Conservation (phyloP, 1,139 yeast genomes). For the Schwanniomyces etchellsii region DNA sequence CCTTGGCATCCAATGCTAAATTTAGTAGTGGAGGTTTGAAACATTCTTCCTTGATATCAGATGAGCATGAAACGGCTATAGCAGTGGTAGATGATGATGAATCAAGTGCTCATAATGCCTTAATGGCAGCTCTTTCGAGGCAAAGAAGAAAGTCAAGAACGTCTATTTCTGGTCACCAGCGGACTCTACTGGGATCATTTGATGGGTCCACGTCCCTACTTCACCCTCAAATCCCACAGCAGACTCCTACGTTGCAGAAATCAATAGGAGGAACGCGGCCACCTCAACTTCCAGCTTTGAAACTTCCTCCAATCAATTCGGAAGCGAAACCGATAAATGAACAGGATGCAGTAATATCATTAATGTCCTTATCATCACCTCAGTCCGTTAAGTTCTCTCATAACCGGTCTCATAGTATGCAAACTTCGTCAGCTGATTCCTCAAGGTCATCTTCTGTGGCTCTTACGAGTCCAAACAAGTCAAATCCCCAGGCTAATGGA, state of each 20-base stretch:
- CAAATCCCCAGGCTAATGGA: slow-evolving; percentile 8
- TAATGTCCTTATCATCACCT: slow-evolving; percentile 43
- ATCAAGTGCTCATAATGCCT: slow-evolving; percentile 39
- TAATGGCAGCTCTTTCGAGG: slow-evolving; percentile 35
- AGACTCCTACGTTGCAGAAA: neutral
- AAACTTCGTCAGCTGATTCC: slow-evolving; percentile 16
- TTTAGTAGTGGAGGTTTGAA: slow-evolving; percentile 10
- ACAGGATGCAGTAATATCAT: slow-evolving; percentile 40
- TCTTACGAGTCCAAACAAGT: slow-evolving; percentile 11
- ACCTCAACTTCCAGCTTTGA: slow-evolving; percentile 6
- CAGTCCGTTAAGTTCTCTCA: slow-evolving; percentile 29
- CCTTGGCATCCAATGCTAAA: slow-evolving; percentile 7
- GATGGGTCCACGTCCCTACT: slow-evolving; percentile 1
- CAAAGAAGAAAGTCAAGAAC: slow-evolving; percentile 19
- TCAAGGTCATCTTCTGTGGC: slow-evolving; percentile 20
- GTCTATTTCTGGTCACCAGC: slow-evolving; percentile 9
- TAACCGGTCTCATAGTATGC: slow-evolving; percentile 28
- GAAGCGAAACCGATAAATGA: slow-evolving; percentile 17
- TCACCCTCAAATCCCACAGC: slow-evolving; percentile 1
- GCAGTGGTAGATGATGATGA: slow-evolving; percentile 30
- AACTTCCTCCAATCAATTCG: slow-evolving; percentile 19
- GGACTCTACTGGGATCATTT: slow-evolving; percentile 1
- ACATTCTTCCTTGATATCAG: slow-evolving; percentile 7
- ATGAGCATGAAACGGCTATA: slow-evolving; percentile 8
- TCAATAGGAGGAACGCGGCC: neutral